Evolutionary conservation across 2,329 filamentous ascomycete species (phyloP), one percentile per base, ranked within the genome.

Genomic region (Ophiostoma ulmi): DNA sequence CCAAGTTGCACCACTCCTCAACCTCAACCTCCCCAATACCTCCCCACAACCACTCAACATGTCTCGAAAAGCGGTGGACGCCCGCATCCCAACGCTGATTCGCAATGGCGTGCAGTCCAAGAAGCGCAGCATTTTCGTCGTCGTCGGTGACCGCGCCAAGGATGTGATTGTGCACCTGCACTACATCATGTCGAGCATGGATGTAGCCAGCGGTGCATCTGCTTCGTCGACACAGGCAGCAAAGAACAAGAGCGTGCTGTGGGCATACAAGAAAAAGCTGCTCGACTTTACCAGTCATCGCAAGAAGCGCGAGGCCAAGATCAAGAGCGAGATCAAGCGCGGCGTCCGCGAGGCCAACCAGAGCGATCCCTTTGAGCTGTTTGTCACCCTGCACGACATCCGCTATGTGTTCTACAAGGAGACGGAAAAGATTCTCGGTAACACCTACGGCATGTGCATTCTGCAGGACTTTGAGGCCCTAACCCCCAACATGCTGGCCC

Each of bases 331-430:
- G 78, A 93, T 99, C 80, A 97, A 97, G 83, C 88, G 93, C 76
- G 95, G 95, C 64, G 93, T 94, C 75, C 88, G 96, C 77, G 95
- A 99, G 80, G 88, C 91, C 73, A 97, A 99, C 80, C 87, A 89
- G 70, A 93, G 97, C 78, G 95, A 99, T 78, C 91, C 95, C 0
- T 99, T 99, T 83, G 95, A 99, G 82, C 87, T 98, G 70, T 99
- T 98, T 81, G 91, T 98, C 76, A 95, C 93, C 72, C 89, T 97
- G 71, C 92, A 98, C 83, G 93, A 97, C 80, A 97, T 99, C 79
- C 91, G 95, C 80, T 99, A 99, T 86, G 93, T 95, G 71, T 99
- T 97, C 85, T 99, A 99, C 85, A 99, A 99, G 82, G 95, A 99
- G 83, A 98, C 95, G 38, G 95, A 99, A 77, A 98, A 97, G 85